Base-by-base conservation (phyloP, 2,329 filamentous ascomycete species). In the Trichothecium sympodiale region DNA sequence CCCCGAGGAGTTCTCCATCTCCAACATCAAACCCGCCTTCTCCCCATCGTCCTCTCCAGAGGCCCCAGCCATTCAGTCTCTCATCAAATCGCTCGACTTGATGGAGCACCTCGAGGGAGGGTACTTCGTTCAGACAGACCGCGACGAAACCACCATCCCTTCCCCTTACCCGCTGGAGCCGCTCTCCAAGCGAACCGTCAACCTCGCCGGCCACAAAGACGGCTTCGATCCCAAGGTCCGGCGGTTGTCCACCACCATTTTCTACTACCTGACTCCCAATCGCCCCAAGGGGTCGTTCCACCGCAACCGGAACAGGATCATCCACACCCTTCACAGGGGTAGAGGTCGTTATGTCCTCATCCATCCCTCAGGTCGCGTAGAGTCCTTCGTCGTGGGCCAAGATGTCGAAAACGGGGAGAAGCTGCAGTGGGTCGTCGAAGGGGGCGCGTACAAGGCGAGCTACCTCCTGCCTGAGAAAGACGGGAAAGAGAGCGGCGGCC, bases 351-450 rank as follows among this genome's bases (percentile, higher is more conserved):
- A 83, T 51, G 71, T 83, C 2, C 47, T 82, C 2, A 69, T 83
- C 23, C 74, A 81, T 43, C 66, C 67, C 33, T 13, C 23, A 38
- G 69, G 69, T 31, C 55, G 64, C 13, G 54, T 82, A n/a, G 77
- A 83, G 56, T 70, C 62, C 6, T 83, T 80, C 45, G 53, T 77
- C 4, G 79, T 83, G 1, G 79, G 77, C 0, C 62, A 60, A 10
- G 58, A 78, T 48, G 56, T 81, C 5, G 60, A 57, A 4, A 54
- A 49, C 1, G 78, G 77, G 1, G 79, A 83, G 60, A 69, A 51
- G 50, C 43, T 79, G 47, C 75, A 81, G 51, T 83, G 78, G 78
- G 62, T 80, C 40, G 77, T 84, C 7, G 74, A 80, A 36, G 77
- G 78, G 0, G 77, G 73, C 4, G 74, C 75, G 51, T 83, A 69